Conservation (phyloP, 2,329 filamentous ascomycete species). For the Dendryphion nanum region DNA sequence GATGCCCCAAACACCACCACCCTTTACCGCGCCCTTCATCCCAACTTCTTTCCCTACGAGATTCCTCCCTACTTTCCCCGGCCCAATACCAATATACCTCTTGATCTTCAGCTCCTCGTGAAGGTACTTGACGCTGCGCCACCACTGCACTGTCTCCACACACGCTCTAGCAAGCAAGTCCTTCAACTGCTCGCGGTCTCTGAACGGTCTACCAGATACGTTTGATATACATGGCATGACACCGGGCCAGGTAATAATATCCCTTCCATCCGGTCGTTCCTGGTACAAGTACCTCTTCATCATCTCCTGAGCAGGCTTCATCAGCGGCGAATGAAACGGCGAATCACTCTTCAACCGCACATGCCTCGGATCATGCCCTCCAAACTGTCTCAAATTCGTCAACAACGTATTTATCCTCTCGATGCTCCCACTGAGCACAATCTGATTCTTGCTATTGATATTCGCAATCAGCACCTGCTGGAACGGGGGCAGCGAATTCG, state of each 20-base stretch:
- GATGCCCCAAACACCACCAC: constrained; percentile 90
- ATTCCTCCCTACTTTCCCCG: constrained; percentile 90
- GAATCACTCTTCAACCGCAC: constrained; percentile 84
- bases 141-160: constrained; percentile 92
- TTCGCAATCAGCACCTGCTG: constrained; percentile 90
- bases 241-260: constrained; percentile 74
- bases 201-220: constrained; percentile 76
- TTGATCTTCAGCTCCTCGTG: constrained; percentile 79
- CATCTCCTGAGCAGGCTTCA: constrained; percentile 76
- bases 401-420: constrained; percentile 77
- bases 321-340: constrained; percentile 88
- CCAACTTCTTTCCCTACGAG: constrained; percentile 94
- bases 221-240: constrained; percentile 80
- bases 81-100: constrained; percentile 88
- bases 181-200: constrained; percentile 70
- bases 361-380: constrained; percentile 85
- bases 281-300: constrained; percentile 67
- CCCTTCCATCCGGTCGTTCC: constrained; percentile 57
- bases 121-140: constrained; percentile 86
- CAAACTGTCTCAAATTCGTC: constrained; percentile 82
- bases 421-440: constrained; percentile 86
- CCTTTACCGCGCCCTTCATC: constrained; percentile 78
- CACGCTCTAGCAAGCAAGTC: constrained; percentile 77
- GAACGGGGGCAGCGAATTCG: constrained; percentile 68
- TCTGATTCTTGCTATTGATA: constrained; percentile 94